Evolutionary conservation across 2,329 filamentous ascomycete species (phyloP).

Genomic region (Colletotrichum theobromicola): DNA sequence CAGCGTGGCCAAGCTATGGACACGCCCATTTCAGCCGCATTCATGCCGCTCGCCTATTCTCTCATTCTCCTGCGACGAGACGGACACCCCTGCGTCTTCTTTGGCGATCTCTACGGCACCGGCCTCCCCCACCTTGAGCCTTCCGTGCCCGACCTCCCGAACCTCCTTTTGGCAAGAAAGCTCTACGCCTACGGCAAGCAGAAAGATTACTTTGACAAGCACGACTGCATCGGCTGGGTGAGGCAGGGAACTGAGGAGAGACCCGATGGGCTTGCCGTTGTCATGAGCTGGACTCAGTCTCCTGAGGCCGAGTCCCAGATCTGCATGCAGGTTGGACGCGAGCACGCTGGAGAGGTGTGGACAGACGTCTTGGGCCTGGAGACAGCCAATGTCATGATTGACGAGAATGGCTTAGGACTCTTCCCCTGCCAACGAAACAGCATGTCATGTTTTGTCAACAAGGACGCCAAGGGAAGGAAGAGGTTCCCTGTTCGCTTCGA

Average conservation of each 20-base stretch:
- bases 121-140: neutral
- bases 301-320: neutral
- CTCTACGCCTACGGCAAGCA: conserved; percentile 11
- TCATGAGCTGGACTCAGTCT: conserved; percentile 9
- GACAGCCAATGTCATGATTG: neutral
- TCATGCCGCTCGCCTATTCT: conserved; percentile 10
- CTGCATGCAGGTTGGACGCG: conserved; percentile 1
- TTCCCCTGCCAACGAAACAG: conserved; percentile 1
- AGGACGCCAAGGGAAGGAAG: conserved; percentile 6
- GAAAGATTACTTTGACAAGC: conserved; percentile 4
- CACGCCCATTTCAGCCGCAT: neutral
- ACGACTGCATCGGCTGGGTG: conserved; percentile 12
- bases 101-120: conserved; percentile 14
- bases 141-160: neutral
- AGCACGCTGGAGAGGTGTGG: conserved; percentile 5
- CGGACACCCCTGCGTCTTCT: conserved; percentile 18
- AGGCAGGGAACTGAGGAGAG: neutral
- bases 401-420: neutral
- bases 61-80: conserved; percentile 9
- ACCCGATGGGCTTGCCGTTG: neutral
- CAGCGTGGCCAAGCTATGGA: conserved; percentile 19
- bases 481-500: conserved; percentile 3
- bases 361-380: conserved; percentile 2
- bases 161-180: neutral
- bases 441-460: conserved; percentile 9